Conservation (phyloP, 2,329 filamentous ascomycete species). For the Ceratocystis ficicola region DNA sequence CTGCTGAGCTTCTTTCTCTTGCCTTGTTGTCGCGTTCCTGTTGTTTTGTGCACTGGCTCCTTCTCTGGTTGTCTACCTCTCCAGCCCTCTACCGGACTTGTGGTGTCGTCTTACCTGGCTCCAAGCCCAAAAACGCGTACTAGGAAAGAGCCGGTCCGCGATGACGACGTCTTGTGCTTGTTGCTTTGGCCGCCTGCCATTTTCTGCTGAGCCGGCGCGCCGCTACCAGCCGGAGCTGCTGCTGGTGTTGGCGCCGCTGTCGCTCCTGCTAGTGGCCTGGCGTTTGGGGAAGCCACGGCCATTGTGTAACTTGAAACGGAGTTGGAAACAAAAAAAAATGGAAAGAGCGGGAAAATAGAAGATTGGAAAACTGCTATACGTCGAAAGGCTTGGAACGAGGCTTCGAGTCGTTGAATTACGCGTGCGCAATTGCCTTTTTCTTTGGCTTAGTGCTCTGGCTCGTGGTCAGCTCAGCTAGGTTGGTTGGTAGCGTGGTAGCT, state of each 20-base stretch:
- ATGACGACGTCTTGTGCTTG: background rate
- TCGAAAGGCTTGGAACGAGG: background rate
- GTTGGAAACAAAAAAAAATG: background rate
- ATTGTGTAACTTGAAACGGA: background rate
- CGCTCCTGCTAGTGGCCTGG: background rate
- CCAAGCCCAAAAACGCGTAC: constrained; percentile 9
- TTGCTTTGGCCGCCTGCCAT: background rate
- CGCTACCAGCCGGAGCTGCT: background rate
- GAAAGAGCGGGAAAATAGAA: too few species aligned
- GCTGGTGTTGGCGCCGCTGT: too few species aligned
- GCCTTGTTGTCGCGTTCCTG: background rate
- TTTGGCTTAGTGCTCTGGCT: background rate
- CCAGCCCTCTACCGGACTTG: background rate
- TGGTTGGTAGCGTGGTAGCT: background rate
- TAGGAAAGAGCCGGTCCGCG: background rate
- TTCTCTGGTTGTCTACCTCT: background rate
- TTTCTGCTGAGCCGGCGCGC: background rate
- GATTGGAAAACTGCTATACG: background rate
- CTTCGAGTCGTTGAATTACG: background rate
- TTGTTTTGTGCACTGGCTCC: background rate
- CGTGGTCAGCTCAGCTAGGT: background rate
- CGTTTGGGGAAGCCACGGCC: background rate
- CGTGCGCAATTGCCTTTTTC: background rate
- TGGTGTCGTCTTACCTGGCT: constrained; percentile 10
- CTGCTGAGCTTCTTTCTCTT: background rate